Base-by-base conservation (phyloP, 768 basidiomycete genomes). In the Lentinus tigrinus region DNA sequence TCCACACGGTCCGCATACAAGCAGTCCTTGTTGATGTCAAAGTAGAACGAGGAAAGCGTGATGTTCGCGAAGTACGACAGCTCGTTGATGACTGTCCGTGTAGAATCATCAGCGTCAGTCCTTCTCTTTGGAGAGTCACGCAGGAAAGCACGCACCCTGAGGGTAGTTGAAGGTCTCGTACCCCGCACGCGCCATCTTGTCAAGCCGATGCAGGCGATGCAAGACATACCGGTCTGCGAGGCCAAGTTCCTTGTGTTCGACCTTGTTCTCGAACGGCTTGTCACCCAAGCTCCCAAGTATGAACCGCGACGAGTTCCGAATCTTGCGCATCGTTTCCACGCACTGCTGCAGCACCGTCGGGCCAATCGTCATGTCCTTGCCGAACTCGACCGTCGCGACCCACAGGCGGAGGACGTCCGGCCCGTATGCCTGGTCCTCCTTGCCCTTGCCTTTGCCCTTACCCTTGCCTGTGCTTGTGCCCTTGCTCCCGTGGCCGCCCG, bases 361-460 rank as follows among this genome's bases (percentile, higher is more conserved):
- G 0, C 96, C 91, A 51, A 98, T 87, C 6, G 89, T 83, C 74
- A 91, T 91, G 71, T 98, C 96, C 26, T 84, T 82, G 73, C 90
- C 87, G 67, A 92, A 96, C 64, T 97, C 94, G 23, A 92, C 88
- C 0, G 91, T 89, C 3, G 94, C 95, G 10, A 83, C 90, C 96
- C 96, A 99, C 7, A 96, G 76, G 7, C 96, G 83, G 31, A 98
- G 79, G 2, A 89, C 81, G 66, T 98, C 95, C 8, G 91, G 79
- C 2, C 96, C 95, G 70, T 93, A 91, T 0, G 83, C 87, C 47
- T 89, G 77, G 60, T 81, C 85, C 66, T 84, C 88, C 68, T 78
- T 77, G 65, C 89, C 74, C 88, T 92, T 52, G 49, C 49, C 49
- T 19, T 43, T 43, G n/a, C 42, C n/a, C n/a, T n/a, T n/a, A n/a